Conservation (phyloP, 805 yeast species). For the Suhomyces sp. region DNA sequence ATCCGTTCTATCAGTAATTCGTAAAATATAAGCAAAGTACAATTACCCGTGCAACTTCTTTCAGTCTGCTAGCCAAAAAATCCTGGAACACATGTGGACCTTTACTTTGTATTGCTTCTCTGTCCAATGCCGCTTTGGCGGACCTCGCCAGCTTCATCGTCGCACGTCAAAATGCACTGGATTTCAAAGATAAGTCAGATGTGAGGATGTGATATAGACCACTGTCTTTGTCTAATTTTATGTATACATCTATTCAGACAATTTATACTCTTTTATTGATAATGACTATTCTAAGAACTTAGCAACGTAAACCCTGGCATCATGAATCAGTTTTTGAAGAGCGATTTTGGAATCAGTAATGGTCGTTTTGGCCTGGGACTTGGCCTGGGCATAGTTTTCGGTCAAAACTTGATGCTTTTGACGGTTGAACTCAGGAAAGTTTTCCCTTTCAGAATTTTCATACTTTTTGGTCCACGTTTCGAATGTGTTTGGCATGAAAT, state of each 20-base stretch:
- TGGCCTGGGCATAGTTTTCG: constrained; percentile 6
- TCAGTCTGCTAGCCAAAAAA: too few species aligned
- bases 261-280: neutral
- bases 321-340: constrained; percentile 24
- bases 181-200: too few species aligned
- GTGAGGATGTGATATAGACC: neutral
- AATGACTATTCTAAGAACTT: constrained; percentile 6
- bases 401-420: constrained; percentile 21
- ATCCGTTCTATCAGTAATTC: too few species aligned
- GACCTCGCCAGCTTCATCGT: too few species aligned
- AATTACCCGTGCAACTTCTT: too few species aligned
- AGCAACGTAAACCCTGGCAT: constrained; percentile 20
- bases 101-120: too few species aligned
- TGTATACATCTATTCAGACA: neutral
- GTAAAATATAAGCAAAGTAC: too few species aligned
- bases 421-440: constrained; percentile 29
- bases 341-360: constrained; percentile 12
- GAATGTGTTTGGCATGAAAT: constrained; percentile 53
- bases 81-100: too few species aligned
- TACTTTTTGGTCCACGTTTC: constrained; percentile 16
- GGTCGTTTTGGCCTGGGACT: constrained; percentile 8
- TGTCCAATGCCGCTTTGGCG: too few species aligned
- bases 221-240: too few species aligned
- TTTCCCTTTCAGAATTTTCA: constrained; percentile 24
- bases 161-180: too few species aligned